phyloP scores from a whole-genome alignment of 176 grass and related monocot species.

The Microstegium vimineum region DNA sequence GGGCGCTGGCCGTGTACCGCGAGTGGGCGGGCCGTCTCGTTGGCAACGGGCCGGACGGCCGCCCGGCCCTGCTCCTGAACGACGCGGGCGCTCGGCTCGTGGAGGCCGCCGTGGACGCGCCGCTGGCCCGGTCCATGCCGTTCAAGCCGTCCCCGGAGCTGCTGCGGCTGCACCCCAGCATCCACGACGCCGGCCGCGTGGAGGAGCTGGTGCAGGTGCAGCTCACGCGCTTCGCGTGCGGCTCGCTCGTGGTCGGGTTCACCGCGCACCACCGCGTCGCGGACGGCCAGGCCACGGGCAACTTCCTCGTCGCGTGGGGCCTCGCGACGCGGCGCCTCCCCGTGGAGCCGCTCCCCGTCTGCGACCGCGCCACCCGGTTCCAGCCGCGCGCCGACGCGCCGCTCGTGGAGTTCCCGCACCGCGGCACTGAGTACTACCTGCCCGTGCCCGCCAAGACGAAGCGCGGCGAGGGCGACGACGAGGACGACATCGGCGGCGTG shows the following conservation, averaged over 20 bases:
- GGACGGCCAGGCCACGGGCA: conserved; percentile 55
- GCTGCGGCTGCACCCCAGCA: conserved; percentile 43
- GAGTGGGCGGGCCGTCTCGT: conserved; percentile 53
- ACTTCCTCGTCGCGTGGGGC: conserved; percentile 61
- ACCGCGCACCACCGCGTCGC: conserved; percentile 40
- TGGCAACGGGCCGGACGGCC: conserved; percentile 22
- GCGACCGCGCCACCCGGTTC: conserved; percentile 41
- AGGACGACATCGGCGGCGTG: background rate
- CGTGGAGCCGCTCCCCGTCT: conserved; percentile 17
- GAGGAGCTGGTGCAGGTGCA: conserved; percentile 57
- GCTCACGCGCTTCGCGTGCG: conserved; percentile 64
- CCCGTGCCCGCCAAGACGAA: background rate
- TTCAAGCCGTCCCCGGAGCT: conserved; percentile 39
- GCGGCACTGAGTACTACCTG: conserved; percentile 30
- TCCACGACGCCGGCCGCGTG: conserved; percentile 9
- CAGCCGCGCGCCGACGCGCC: conserved; percentile 27
- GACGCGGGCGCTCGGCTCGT: conserved; percentile 48
- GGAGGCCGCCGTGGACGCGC: conserved; percentile 49
- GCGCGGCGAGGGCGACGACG: background rate
- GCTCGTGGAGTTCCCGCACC: conserved; percentile 37
- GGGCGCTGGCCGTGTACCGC: conserved; percentile 42
- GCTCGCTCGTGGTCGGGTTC: conserved; percentile 48
- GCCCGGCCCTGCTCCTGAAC: conserved; percentile 39
- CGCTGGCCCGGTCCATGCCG: conserved; percentile 31
- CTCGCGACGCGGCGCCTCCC: conserved; percentile 33